Evolutionary conservation across 2,329 filamentous ascomycete species (phyloP), one percentile per base, ranked within the genome.

Genomic region (Talaromyces rugulosus): DNA sequence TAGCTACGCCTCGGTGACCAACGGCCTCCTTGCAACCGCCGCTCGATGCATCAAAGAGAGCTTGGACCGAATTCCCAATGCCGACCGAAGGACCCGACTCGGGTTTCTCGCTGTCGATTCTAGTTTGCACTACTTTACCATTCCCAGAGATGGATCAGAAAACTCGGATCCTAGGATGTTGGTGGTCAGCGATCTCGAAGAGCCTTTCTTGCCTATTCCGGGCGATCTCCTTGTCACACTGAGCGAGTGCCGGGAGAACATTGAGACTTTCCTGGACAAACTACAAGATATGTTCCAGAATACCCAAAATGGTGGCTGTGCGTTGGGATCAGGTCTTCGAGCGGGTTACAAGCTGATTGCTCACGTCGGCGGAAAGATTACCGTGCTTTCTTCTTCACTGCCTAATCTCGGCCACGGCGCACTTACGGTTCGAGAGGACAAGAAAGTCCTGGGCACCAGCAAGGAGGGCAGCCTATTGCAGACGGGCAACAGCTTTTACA

Each of bases 41-140:
- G 94, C 95, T 62, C 87, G 95, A 69, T 96, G 93, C 66, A 97
- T 99, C 69, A 83, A 96, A 71, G 95, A 98, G 77, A 96, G 93
- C 71, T 84, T 99, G 61, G 94, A 96, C 78, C 85, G 94, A 77
- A 97, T 99, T 85, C 95, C 95, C n/a, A 98, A 99, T 76, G 93
- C 93, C 28, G 95, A 98, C 75, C 87, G 93, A 64, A 86, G 95
- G 69, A 98, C 95, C 44, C 87, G 94, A 63, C 83, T 99, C 60
- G 95, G 95, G 33, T 99, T 99, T 76, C 89, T 99, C 74, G 93
- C 93, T 7, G 92, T 98, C 28, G 95, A 99, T 78, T 92, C 92
- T 12, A 93, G 91, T 71, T 81, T 99, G 66, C 92, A 98, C 77
- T 99, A 97, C 80, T 99, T 99, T 78, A 91, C 91, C 9, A 90